These are phyloP conservation scores for Aspergillus nanangensis DNA, from an alignment of 495 filamentous ascomycete genomes.

Conservation along the genomic window DNA sequence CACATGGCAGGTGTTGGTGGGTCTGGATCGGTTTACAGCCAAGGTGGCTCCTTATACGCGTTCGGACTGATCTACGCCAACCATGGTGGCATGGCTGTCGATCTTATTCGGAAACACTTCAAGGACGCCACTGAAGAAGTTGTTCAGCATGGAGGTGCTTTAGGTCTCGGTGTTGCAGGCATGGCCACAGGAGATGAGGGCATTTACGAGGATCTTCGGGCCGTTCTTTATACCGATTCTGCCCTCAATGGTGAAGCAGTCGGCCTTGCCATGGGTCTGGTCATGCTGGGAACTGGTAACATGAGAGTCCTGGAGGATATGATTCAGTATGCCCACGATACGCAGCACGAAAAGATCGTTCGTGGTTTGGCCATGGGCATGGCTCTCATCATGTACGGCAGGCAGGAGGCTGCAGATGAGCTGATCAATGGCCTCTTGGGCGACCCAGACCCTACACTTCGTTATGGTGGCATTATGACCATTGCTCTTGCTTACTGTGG, in stretches of 20 bases:
- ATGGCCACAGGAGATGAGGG: constrained; percentile 92
- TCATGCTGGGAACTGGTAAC: constrained; percentile 96
- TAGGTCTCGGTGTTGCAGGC: constrained; percentile 92
- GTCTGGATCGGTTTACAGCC: constrained; percentile 84
- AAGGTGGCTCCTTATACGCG: constrained; percentile 92
- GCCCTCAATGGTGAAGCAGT: constrained; percentile 97
- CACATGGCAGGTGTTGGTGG: constrained; percentile 54
- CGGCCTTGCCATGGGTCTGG: constrained; percentile 89
- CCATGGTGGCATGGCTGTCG: constrained; percentile 87
- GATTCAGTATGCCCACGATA: constrained; percentile 97
- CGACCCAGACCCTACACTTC: constrained; percentile 87
- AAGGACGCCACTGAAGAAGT: constrained; percentile 85
- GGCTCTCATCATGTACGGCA: constrained; percentile 97
- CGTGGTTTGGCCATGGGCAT: constrained; percentile 93
- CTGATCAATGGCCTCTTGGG: constrained; percentile 89
- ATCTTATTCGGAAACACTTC: constrained; percentile 85
- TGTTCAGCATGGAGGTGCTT: constrained; percentile 91
- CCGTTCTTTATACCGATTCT: constrained; percentile 84
- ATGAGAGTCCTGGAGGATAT: constrained; percentile 87
- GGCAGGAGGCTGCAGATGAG: constrained; percentile 91
- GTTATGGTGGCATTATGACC: constrained; percentile 99
- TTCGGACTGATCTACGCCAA: constrained; percentile 97
- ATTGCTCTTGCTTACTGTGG: constrained; percentile 96
- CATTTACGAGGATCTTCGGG: constrained; percentile 87
- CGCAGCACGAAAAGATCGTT: constrained; percentile 97